Evolutionary conservation across 768 basidiomycete species (phyloP).

Genomic region (Amanita pseudoporphyria): DNA sequence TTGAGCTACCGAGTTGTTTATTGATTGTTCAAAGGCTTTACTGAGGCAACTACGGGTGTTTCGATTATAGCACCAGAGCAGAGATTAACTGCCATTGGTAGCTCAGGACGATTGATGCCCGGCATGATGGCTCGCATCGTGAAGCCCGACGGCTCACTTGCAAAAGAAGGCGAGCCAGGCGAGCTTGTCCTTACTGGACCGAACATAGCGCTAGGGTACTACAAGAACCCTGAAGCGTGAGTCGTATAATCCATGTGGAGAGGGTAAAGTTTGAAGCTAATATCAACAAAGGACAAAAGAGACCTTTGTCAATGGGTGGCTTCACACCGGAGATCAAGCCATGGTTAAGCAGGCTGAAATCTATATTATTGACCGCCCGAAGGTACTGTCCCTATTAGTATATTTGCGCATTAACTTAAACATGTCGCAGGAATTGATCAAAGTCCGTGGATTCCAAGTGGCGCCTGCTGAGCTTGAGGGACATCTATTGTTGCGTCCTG

Average conservation of each 20-base stretch:
- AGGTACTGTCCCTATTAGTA: constrained; percentile 28
- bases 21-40: too few species aligned
- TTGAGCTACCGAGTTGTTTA: neutral
- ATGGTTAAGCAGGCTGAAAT: too few species aligned
- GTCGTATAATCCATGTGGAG: constrained; percentile 14
- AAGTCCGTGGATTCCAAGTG: too few species aligned
- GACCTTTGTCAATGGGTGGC: constrained; percentile 59
- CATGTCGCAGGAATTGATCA: constrained; percentile 75
- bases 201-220: too few species aligned
- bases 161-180: too few species aligned
- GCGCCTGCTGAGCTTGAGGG: too few species aligned
- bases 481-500: too few species aligned
- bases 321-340: constrained; percentile 63
- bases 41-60: constrained; percentile 33
- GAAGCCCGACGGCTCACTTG: too few species aligned
- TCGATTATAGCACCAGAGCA: constrained; percentile 33
- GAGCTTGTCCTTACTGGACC: constrained; percentile 55
- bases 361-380: constrained; percentile 68
- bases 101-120: constrained; percentile 48
- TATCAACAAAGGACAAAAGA: too few species aligned
- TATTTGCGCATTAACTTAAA: neutral
- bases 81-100: constrained; percentile 40
- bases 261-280: constrained; percentile 1
- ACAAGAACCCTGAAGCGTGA: too few species aligned
- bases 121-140: constrained; percentile 48